Evolutionary conservation across 2,329 filamentous ascomycete species (phyloP).

Genomic region (Aspergillus sp.): DNA sequence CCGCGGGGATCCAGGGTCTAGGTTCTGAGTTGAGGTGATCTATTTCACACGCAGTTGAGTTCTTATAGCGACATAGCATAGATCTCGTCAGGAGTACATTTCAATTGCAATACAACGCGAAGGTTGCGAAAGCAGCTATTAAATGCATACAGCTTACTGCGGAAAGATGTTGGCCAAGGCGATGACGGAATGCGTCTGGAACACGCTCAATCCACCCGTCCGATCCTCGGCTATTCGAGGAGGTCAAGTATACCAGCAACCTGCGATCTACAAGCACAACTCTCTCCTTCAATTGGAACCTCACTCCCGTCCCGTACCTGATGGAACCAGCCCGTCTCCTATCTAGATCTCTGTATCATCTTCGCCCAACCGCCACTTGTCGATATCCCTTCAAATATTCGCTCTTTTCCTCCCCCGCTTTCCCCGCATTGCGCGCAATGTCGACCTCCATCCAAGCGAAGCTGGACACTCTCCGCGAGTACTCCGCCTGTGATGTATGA

Average conservation of each 20-base stretch:
- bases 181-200: background rate
- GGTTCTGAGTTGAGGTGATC: slow-evolving; percentile 46
- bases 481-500: slow-evolving; percentile 46
- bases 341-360: background rate
- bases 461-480: slow-evolving; percentile 33
- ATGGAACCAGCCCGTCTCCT: slow-evolving; percentile 9
- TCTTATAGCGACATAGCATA: background rate
- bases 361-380: background rate
- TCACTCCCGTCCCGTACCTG: background rate
- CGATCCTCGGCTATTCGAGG: slow-evolving; percentile 18
- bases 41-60: background rate
- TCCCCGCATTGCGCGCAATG: slow-evolving; percentile 26
- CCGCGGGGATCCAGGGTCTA: slow-evolving; percentile 51
- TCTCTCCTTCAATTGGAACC: background rate
- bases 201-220: background rate
- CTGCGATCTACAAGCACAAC: background rate
- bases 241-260: background rate
- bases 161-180: background rate
- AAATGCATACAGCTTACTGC: background rate
- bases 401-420: background rate
- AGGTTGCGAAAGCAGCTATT: background rate
- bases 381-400: background rate
- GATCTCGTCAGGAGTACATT: background rate
- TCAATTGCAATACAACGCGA: background rate
- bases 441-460: slow-evolving; percentile 35